Evolutionary conservation across 768 basidiomycete species (phyloP), one percentile per base, ranked within the genome.

Genomic region (Austroboletus eburneus): DNA sequence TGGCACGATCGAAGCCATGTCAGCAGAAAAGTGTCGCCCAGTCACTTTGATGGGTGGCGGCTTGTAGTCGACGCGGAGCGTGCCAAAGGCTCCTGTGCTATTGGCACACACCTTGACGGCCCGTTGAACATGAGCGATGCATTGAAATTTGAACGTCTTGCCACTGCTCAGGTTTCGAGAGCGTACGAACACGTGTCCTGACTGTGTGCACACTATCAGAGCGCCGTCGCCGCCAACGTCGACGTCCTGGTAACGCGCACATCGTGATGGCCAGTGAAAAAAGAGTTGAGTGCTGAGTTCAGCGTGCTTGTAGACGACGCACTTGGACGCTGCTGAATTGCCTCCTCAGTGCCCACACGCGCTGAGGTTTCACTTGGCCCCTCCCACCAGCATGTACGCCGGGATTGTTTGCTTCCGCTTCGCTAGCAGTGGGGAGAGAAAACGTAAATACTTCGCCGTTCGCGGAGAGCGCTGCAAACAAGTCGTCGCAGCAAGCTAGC

Each of bases 371-470:
- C 43, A 54, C 57, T 20, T 58, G 68, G 16, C 67, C 69, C 51
- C 66, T 70, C 50, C 39, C 56, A 21, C 57, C 25, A 3, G 30
- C 42, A 17, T 47, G 56, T 20, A 37, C 41, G 4, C 45, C 43
- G 14, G 50, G 4, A 13, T 36, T 38, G 6, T 49, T 23, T 9
- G 48, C 60, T 27, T 60, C 59, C 17, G 58, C 55, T 20, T 71
- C 69, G 16, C 64, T 45, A 32, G 72, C 62, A 9, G 63, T 53
- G 0, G 73, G 72, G 1, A 79, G 65, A 3, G 75, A 69, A 59
- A 94, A 96, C 0, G 84, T 87, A 63, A 91, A 97, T 3, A 97
- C 79, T 62, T 97, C 95, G n/a, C 95, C 95, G 41, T 83, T 83
- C 1, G 77, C 78, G 0, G 89, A 86, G 4, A 97, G 69, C 0